Conservation (phyloP, 371 early-diverging fungal species). For the Saksenaea oblongispora region DNA sequence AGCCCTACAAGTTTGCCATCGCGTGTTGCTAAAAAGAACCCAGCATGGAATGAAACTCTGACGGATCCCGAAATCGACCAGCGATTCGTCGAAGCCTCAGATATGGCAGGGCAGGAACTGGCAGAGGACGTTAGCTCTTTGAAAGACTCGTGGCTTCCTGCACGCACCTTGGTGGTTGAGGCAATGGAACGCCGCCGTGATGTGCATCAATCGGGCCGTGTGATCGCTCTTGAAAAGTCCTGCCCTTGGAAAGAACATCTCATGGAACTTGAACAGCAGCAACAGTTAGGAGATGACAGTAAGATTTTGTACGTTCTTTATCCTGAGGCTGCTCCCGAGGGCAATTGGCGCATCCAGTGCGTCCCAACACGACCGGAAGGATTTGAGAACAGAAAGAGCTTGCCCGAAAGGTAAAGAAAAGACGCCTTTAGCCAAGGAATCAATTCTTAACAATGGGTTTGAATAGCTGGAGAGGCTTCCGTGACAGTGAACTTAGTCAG, state of each 20-base stretch:
- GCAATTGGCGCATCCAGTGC: conserved; percentile 79
- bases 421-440: neutral
- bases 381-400: conserved; percentile 86
- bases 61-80: conserved; percentile 65
- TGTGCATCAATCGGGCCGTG: conserved; percentile 75
- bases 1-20: conserved; percentile 73
- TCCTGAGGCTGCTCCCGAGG: conserved; percentile 58
- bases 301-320: conserved; percentile 81
- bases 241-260: conserved; percentile 96
- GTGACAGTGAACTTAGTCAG: conserved; percentile 85
- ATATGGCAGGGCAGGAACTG: conserved; percentile 80
- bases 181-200: conserved; percentile 60
- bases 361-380: conserved; percentile 78
- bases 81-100: conserved; percentile 74
- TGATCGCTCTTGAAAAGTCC: conserved; percentile 78
- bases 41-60: conserved; percentile 87
- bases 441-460: neutral
- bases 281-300: conserved; percentile 43
- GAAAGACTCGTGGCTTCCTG: conserved; percentile 85
- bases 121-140: conserved; percentile 64
- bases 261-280: conserved; percentile 69
- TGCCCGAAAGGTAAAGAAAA: conserved; percentile 74
- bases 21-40: conserved; percentile 86
- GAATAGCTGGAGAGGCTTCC: conserved; percentile 88
- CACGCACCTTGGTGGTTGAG: conserved; percentile 79